Evolutionary conservation across 2,329 filamentous ascomycete species (phyloP), one percentile per base, ranked within the genome.

Genomic region (Pezicula rhizophila): DNA sequence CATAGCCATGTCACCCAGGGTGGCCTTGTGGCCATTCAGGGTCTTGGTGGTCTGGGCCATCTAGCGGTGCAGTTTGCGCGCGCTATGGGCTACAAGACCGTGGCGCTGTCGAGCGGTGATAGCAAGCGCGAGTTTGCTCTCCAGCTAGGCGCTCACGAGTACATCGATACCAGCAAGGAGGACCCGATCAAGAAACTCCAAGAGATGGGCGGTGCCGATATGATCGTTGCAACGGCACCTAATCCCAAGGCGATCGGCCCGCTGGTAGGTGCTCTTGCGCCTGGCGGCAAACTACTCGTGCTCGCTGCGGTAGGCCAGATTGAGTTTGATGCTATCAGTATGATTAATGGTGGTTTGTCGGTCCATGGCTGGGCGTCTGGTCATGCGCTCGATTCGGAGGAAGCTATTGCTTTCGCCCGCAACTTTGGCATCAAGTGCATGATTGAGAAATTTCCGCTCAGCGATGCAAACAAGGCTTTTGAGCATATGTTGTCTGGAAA

Each of bases 11-110:
- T 81, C 40, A 69, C 73, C 57, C 72, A 75, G 48, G 78, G 78
- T 8, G 70, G 66, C n/a, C 52, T 75, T 0, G 74, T 82, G 1
- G 79, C 77, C 18, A 61, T 82, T 18, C 81, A 91, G 53, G 88
- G 86, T 12, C 72, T 92, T 3, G 82, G 89, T 45, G 88, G 87
- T 2, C 74, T 91, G 0, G 87, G 87, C 2, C 87, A 92, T 65
- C 65, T 92, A 26, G 87, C 85, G 0, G 81, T 91, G 26, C 86
- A 90, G 63, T 91, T 84, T 63, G 85, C 85, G 4, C 72, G 72
- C 44, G 82, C 82, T 66, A 89, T 90, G 85, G 87, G 87, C 4
- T 90, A 85, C 66, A 76, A 79, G 50, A 80, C 87, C 5, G 80
- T 80, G 2, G 87, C 84, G 0, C 74, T 91, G 45, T 85, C 80